Evolutionary conservation across 306 rosid genomes (phyloP).

Genomic region (Trifolium dubium): DNA sequence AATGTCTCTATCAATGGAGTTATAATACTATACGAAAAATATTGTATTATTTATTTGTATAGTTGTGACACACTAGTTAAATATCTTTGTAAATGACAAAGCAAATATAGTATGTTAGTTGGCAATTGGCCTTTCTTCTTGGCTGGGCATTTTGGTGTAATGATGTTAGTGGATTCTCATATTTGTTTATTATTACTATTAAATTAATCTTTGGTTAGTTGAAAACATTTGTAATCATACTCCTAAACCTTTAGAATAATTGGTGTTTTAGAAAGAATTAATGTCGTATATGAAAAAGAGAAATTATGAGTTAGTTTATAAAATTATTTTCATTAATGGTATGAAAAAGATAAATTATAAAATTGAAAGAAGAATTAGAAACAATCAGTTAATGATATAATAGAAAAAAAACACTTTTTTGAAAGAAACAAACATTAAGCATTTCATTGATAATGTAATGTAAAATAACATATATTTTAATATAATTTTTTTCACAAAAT

Average conservation of each 20-base stretch:
- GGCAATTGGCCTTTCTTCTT: background rate
- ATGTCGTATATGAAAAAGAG: too few species aligned
- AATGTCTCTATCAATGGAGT: too few species aligned
- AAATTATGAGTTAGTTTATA: too few species aligned
- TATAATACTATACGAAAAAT: background rate
- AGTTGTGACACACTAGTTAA: constrained; percentile 24
- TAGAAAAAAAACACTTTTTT: too few species aligned
- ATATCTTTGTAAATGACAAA: constrained; percentile 35
- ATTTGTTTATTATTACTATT: background rate
- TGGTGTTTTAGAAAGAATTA: background rate
- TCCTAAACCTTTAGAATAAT: background rate
- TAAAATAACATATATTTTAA: too few species aligned
- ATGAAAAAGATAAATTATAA: too few species aligned
- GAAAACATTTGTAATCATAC: constrained; percentile 6
- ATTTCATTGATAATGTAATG: too few species aligned
- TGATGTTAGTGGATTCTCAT: background rate
- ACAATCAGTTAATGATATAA: too few species aligned
- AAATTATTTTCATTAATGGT: too few species aligned
- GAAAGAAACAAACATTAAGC: too few species aligned
- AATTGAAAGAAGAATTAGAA: too few species aligned
- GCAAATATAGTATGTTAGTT: background rate
- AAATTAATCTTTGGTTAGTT: background rate
- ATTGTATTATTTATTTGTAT: constrained; percentile 21
- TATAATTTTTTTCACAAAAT: too few species aligned
- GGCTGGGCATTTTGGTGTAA: constrained; percentile 15